These are phyloP conservation scores for Fusarium sp. DNA, from an alignment of 2,329 filamentous ascomycete genomes.

Conservation along the genomic window DNA sequence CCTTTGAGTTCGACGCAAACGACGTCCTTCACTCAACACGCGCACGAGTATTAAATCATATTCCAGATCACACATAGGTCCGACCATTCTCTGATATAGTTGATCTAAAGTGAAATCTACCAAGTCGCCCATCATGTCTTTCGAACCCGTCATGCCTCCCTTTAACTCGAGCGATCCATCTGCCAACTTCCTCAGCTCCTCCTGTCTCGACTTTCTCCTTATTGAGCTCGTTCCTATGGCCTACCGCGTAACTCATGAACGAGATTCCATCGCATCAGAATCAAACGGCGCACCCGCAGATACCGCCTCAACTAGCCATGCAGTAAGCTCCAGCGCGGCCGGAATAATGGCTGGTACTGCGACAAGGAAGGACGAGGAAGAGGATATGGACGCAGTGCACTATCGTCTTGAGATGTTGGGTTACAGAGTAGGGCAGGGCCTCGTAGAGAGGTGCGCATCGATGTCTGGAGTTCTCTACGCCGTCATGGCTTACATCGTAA, in stretches of 20 bases:
- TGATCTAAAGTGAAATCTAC: neutral
- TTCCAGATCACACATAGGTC: neutral
- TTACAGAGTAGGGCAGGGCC: slow-evolving; percentile 90
- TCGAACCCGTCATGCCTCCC: slow-evolving; percentile 74
- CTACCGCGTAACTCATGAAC: slow-evolving; percentile 82
- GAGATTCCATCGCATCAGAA: slow-evolving; percentile 61
- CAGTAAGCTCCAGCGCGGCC: slow-evolving; percentile 39
- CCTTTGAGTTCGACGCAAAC: slow-evolving; percentile 12
- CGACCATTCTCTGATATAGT: neutral
- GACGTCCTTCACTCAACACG: neutral
- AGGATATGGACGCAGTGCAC: slow-evolving; percentile 85
- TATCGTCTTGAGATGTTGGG: slow-evolving; percentile 85
- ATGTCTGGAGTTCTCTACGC: neutral
- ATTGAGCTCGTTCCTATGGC: slow-evolving; percentile 97
- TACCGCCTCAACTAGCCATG: slow-evolving; percentile 32
- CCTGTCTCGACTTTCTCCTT: slow-evolving; percentile 91
- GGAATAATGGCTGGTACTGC: slow-evolving; percentile 37
- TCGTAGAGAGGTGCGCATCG: slow-evolving; percentile 79
- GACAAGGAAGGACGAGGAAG: slow-evolving; percentile 71
- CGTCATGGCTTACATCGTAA: slow-evolving; percentile 51
- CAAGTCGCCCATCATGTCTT: slow-evolving; percentile 66
- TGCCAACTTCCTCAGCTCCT: slow-evolving; percentile 80
- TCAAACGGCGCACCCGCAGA: slow-evolving; percentile 32
- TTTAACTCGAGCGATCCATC: slow-evolving; percentile 78
- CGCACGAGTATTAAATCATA: neutral